These are phyloP conservation scores for Austroboletus sp. DNA, from an alignment of 1,284 basidiomycete genomes.

Conservation along the genomic window DNA sequence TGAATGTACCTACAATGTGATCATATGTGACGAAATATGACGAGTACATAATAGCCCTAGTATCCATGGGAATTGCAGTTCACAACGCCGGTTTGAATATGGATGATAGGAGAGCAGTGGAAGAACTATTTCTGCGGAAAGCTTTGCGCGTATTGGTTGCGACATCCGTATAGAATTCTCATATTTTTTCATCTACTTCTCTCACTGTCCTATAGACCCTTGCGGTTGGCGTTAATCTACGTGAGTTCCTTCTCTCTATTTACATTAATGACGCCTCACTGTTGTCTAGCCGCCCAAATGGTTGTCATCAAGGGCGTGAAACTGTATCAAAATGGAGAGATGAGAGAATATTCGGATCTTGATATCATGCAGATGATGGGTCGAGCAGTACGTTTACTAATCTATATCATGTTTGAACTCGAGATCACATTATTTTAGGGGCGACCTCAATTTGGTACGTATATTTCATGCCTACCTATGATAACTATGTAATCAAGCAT, in stretches of 20 bases:
- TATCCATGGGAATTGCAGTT: slow-evolving; percentile 64
- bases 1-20: background rate
- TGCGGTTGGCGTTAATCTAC: slow-evolving; percentile 84
- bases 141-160: slow-evolving; percentile 63
- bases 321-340: slow-evolving; percentile 57
- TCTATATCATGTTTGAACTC: background rate
- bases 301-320: slow-evolving; percentile 80
- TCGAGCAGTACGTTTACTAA: slow-evolving; percentile 53
- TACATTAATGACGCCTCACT: background rate
- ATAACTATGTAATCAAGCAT: slow-evolving; percentile 7
- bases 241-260: slow-evolving; percentile 38
- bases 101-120: slow-evolving; percentile 64
- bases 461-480: slow-evolving; percentile 3
- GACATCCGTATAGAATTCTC: slow-evolving; percentile 52
- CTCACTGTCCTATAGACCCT: slow-evolving; percentile 51
- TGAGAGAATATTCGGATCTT: slow-evolving; percentile 72
- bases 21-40: slow-evolving; percentile 1
- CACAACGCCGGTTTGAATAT: slow-evolving; percentile 82
- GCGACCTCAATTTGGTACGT: slow-evolving; percentile 81
- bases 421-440: slow-evolving; percentile 47
- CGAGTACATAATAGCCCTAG: slow-evolving; percentile 42
- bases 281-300: slow-evolving; percentile 59
- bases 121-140: slow-evolving; percentile 64
- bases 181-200: background rate
- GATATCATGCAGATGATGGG: slow-evolving; percentile 85